Evolutionary conservation across 2,329 filamentous ascomycete genomes (phyloP).

Genomic region (Pochonia chlamydosporia): DNA sequence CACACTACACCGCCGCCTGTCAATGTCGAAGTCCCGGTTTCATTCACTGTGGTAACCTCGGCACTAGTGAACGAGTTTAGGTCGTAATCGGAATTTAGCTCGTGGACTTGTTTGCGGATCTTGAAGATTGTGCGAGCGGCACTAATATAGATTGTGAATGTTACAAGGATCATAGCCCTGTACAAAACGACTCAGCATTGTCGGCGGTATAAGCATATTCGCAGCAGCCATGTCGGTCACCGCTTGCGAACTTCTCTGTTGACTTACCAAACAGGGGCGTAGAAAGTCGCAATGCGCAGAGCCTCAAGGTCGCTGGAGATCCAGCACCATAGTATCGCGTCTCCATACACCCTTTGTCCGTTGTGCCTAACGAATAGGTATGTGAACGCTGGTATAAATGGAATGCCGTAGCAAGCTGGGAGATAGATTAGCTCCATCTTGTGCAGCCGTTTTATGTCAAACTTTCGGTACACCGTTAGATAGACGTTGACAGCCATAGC

Average conservation of each 20-base stretch:
- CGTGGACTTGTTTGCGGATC: conserved; percentile 51
- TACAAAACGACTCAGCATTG: not conserved
- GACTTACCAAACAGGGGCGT: conserved; percentile 51
- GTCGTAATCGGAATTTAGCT: conserved; percentile 16
- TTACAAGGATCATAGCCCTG: conserved; percentile 11
- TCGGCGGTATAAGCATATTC: too few relatives aligned
- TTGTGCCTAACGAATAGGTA: conserved; percentile 55
- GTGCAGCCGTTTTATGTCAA: conserved; percentile 54
- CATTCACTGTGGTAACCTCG: conserved; percentile 8
- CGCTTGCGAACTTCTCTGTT: too few relatives aligned
- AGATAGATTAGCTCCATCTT: conserved; percentile 63
- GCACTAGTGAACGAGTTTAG: conserved; percentile 33
- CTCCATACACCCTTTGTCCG: conserved; percentile 56
- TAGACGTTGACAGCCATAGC: conserved; percentile 77
- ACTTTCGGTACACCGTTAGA: conserved; percentile 67
- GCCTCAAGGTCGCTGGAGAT: conserved; percentile 56
- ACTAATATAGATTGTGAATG: conserved; percentile 28
- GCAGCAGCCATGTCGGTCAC: too few relatives aligned
- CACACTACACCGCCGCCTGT: not conserved
- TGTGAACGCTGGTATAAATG: conserved; percentile 57
- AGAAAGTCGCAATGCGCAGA: conserved; percentile 65
- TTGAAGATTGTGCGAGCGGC: conserved; percentile 56
- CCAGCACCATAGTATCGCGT: conserved; percentile 75
- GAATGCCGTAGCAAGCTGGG: conserved; percentile 60
- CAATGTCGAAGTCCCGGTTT: not conserved